Evolutionary conservation across 129 eudicot species (phyloP).

Genomic region (Helichrysum umbraculigerum): DNA sequence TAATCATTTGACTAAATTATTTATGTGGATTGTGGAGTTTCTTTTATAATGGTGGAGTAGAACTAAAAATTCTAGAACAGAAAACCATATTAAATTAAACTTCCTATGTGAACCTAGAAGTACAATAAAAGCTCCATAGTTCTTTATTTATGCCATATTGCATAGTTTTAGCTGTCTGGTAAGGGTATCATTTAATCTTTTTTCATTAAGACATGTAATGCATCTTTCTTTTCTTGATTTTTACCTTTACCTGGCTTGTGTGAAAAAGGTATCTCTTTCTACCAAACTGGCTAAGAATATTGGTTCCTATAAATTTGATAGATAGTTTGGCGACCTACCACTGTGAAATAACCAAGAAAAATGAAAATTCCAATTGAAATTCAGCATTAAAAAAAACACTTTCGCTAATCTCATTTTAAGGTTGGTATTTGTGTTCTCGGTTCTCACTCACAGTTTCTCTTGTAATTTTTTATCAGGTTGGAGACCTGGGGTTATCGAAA

Average conservation of each 20-base stretch:
- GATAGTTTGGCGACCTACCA: background rate
- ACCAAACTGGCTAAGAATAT: background rate
- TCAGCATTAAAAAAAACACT: background rate
- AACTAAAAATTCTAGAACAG: background rate
- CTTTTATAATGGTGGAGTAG: too few relatives aligned
- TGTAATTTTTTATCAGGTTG: conserved; percentile 55
- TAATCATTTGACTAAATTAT: background rate
- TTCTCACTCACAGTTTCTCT: background rate
- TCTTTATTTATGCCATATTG: background rate
- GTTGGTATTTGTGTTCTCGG: background rate
- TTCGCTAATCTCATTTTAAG: background rate
- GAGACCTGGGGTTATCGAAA: conserved; percentile 93
- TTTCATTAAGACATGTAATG: background rate
- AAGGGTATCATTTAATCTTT: background rate
- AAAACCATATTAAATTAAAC: background rate
- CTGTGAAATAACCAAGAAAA: background rate
- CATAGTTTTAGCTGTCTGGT: background rate
- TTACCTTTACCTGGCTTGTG: background rate
- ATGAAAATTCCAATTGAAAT: background rate
- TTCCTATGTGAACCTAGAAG: background rate
- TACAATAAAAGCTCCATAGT: background rate
- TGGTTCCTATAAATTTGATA: background rate
- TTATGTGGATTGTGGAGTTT: background rate
- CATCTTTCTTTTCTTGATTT: background rate
- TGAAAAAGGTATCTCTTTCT: background rate